Percentiles rank a stretch among this genome's conserved stretches.
Conservation (phyloP, 2,329 filamentous ascomycete genomes). For the Stromatinia cepivora region DNA sequence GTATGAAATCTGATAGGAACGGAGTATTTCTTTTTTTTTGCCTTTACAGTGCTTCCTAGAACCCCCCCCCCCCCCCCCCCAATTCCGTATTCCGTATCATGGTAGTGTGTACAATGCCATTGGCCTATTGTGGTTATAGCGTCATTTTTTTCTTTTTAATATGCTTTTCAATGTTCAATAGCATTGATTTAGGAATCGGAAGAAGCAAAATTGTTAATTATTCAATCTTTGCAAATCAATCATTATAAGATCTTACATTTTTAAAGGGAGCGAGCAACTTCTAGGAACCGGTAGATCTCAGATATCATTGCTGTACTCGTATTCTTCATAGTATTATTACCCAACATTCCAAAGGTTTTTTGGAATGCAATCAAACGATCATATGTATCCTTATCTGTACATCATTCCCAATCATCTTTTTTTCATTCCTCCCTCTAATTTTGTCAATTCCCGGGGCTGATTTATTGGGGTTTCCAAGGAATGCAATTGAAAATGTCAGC, state of each 20-base stretch:
- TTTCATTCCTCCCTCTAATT: background rate
- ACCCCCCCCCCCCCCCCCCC: background rate
- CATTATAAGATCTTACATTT: no score
- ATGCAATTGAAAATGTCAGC: slow-evolving; percentile 14
- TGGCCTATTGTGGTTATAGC: background rate
- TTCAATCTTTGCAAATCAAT: background rate
- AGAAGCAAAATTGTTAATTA: slow-evolving; percentile 1
- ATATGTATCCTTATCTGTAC: background rate
- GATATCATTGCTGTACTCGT: background rate
- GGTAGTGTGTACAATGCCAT: background rate
- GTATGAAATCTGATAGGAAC: slow-evolving; percentile 14
- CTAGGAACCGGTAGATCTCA: background rate
- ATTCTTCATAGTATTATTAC: background rate
- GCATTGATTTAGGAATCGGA: background rate
- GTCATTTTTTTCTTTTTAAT: background rate
- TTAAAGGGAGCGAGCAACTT: no score
- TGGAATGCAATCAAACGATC: slow-evolving; percentile 1
- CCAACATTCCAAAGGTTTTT: background rate
- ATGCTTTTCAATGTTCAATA: background rate
- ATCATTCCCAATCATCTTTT: slow-evolving; percentile 3
- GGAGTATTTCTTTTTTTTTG: slow-evolving; percentile 14
- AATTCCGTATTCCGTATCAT: background rate
- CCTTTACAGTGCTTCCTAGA: background rate
- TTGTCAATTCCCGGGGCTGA: slow-evolving; percentile 3
- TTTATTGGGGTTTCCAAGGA: slow-evolving; percentile 16